phyloP scores from a whole-genome alignment of 306 rosid species.

The Psophocarpus tetragonolobus region DNA sequence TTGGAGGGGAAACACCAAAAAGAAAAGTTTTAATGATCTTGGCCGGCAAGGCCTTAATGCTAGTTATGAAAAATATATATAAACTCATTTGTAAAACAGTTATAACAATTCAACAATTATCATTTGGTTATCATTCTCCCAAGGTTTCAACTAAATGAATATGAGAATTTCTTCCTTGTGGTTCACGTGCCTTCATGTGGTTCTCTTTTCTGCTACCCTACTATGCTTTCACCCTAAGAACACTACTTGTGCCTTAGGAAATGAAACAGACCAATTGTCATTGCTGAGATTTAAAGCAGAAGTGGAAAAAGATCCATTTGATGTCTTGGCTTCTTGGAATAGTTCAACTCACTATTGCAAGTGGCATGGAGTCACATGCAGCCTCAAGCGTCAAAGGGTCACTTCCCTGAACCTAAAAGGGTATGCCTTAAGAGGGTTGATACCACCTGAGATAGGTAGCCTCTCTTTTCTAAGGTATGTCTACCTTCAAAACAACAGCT shows the following conservation, averaged over 20 bases:
- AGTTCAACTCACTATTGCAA: conserved; percentile 48
- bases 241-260: conserved; percentile 32
- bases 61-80: background rate
- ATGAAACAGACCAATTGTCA: conserved; percentile 39
- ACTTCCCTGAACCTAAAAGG: conserved; percentile 32
- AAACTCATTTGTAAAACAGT: background rate
- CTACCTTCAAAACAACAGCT: conserved; percentile 42
- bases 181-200: conserved; percentile 3
- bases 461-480: conserved; percentile 43
- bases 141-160: conserved; percentile 9
- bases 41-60: no score
- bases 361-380: conserved; percentile 52
- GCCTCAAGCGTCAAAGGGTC: conserved; percentile 45
- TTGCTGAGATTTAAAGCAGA: conserved; percentile 41
- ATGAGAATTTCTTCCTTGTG: background rate
- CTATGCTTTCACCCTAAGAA: conserved; percentile 11
- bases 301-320: conserved; percentile 26
- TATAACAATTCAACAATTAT: conserved; percentile 19
- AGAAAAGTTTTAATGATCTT: no score
- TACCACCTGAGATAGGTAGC: conserved; percentile 49
- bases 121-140: background rate
- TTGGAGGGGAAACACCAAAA: no score
- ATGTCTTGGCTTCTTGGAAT: conserved; percentile 40
- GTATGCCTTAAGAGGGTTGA: conserved; percentile 34
- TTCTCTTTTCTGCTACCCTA: conserved; percentile 11